Percentiles rank a stretch among this genome's conserved stretches.
Evolutionary conservation across 768 basidiomycete species (phyloP).

Genomic region (Rhizopogon roseolus): DNA sequence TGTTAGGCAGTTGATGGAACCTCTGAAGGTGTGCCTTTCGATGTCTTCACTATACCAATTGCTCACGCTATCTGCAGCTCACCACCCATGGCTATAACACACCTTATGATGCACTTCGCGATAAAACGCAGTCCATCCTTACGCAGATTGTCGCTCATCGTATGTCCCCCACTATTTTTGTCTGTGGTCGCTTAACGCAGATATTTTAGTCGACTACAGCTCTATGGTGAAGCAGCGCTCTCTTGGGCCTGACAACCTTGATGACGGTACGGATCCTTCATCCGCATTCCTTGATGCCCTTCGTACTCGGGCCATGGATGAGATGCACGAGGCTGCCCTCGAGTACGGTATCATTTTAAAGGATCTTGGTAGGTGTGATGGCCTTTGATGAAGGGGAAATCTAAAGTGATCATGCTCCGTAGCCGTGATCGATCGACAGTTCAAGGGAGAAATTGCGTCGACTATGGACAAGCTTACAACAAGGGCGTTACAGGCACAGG

Average conservation of each 20-base stretch:
- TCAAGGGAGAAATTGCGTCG: conserved; percentile 82
- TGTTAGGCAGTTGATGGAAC: conserved; percentile 44
- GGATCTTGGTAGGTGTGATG: conserved; percentile 53
- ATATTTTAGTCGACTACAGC: conserved; percentile 43
- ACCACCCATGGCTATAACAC: conserved; percentile 83
- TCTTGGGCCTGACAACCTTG: conserved; percentile 68
- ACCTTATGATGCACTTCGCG: conserved; percentile 71
- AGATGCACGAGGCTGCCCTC: conserved; percentile 73
- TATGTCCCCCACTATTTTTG: conserved; percentile 38
- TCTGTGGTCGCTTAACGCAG: background rate
- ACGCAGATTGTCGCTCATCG: conserved; percentile 84
- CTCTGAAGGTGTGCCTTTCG: conserved; percentile 34
- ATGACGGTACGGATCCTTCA: conserved; percentile 64
- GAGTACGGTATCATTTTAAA: conserved; percentile 83
- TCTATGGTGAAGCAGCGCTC: conserved; percentile 77
- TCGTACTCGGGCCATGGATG: conserved; percentile 80
- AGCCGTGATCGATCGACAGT: conserved; percentile 85
- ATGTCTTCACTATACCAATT: conserved; percentile 27
- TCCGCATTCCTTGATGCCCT: conserved; percentile 81
- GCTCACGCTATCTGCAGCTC: conserved; percentile 44
- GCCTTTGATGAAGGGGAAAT: background rate
- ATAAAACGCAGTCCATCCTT: conserved; percentile 84
- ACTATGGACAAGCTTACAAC: conserved; percentile 87
- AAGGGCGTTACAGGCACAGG: conserved; percentile 80
- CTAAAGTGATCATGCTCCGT: conserved; percentile 8